Percentiles rank a stretch among this genome's conserved stretches.
Conservation (phyloP, 768 basidiomycete species). For the Serendipita vermifera region DNA sequence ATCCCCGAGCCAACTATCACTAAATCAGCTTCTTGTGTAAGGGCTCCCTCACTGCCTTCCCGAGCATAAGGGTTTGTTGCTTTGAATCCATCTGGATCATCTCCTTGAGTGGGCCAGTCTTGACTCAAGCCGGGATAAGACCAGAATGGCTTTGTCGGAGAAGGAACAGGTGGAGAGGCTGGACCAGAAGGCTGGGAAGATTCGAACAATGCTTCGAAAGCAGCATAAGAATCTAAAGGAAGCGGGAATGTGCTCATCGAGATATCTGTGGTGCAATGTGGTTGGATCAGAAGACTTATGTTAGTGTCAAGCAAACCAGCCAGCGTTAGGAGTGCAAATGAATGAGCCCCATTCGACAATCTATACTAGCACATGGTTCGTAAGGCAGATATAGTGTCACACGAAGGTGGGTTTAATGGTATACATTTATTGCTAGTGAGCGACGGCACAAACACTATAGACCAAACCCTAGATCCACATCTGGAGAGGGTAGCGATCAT, state of each 20-base stretch:
- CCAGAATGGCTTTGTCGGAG: slow-evolving; percentile 69
- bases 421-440: slow-evolving; percentile 2
- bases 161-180: slow-evolving; percentile 39
- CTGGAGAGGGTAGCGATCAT: slow-evolving; percentile 72
- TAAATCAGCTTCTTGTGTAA: slow-evolving; percentile 53
- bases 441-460: background rate
- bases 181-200: background rate
- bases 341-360: too few relatives aligned
- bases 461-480: slow-evolving; percentile 49
- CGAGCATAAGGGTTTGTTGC: slow-evolving; percentile 51
- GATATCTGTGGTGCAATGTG: too few relatives aligned
- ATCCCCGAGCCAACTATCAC: slow-evolving; percentile 73
- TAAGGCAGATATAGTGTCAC: background rate
- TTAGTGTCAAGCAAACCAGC: too few relatives aligned
- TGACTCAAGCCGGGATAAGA: slow-evolving; percentile 33
- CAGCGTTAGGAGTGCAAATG: too few relatives aligned
- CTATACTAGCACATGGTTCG: background rate
- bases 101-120: background rate
- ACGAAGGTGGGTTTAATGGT: background rate
- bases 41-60: slow-evolving; percentile 47
- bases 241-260: slow-evolving; percentile 19
- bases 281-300: too few relatives aligned
- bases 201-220: slow-evolving; percentile 1
- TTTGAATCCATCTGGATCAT: slow-evolving; percentile 1
- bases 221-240: slow-evolving; percentile 1